Evolutionary conservation across 257 asterid genomes (phyloP).

Genomic region (Linderniella brevidens): DNA sequence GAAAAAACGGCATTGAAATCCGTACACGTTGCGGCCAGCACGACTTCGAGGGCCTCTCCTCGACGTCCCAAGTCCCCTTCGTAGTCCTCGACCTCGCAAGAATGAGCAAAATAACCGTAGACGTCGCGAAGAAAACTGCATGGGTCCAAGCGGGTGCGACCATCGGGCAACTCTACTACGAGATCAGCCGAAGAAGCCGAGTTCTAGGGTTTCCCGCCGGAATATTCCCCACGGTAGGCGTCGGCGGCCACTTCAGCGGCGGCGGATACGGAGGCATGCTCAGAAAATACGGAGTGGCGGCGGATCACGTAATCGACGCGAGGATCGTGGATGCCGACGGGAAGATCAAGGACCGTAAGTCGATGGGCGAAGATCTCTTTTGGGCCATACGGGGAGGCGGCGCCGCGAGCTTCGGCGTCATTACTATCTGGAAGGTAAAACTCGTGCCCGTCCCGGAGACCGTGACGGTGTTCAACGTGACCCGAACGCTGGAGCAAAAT

Average conservation of each 20-base stretch:
- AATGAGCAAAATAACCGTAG: conserved; percentile 5
- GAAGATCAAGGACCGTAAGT: conserved; percentile 11
- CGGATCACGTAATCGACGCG: conserved; percentile 21
- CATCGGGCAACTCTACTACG: neutral
- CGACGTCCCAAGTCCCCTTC: conserved; percentile 11
- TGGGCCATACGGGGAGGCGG: conserved; percentile 26
- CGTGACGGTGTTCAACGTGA: conserved; percentile 9
- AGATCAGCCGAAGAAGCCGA: no score
- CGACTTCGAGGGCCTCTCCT: conserved; percentile 13
- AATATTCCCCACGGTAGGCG: conserved; percentile 13
- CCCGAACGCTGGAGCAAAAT: conserved; percentile 11
- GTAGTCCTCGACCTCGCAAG: conserved; percentile 18
- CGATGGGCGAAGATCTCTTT: conserved; percentile 21
- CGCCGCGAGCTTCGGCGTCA: conserved; percentile 18
- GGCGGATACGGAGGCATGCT: neutral
- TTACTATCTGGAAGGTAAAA: conserved; percentile 14
- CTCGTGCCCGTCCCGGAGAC: conserved; percentile 13
- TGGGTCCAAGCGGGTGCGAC: conserved; percentile 25
- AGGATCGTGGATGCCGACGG: conserved; percentile 16
- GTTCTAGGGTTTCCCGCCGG: conserved; percentile 15
- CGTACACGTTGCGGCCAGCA: conserved; percentile 15
- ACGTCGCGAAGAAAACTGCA: conserved; percentile 11
- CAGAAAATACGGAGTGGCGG: conserved; percentile 19
- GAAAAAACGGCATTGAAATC: conserved; percentile 6
- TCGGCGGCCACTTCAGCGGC: conserved; percentile 13